These are phyloP conservation scores for Cicer arietinum DNA, from an alignment of 306 rosid genomes.

Conservation along the genomic window DNA sequence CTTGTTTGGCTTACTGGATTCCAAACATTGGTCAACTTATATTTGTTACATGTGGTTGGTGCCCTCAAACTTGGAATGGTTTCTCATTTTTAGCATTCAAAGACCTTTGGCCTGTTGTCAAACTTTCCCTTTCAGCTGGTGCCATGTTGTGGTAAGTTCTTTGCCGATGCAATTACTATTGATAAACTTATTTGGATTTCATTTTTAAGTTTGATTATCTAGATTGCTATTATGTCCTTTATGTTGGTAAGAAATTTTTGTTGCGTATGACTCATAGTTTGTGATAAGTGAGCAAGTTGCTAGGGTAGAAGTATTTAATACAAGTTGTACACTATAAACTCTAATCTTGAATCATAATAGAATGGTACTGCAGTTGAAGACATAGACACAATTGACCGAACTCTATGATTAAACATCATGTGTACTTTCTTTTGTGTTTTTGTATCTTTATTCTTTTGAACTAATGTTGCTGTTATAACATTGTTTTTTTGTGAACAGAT, in stretches of 20 bases:
- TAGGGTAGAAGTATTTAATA: too few relatives aligned
- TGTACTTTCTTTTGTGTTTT: too few relatives aligned
- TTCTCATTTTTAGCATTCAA: conserved; percentile 56
- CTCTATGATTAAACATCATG: too few relatives aligned
- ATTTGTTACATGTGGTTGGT: conserved; percentile 61
- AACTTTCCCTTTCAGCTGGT: conserved; percentile 66
- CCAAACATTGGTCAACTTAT: conserved; percentile 58
- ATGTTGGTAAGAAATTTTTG: background rate
- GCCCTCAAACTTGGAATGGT: conserved; percentile 59
- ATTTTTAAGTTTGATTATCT: background rate
- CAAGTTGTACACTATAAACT: too few relatives aligned
- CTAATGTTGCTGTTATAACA: background rate
- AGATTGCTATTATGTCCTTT: background rate
- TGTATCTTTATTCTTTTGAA: too few relatives aligned
- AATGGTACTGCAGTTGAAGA: too few relatives aligned
- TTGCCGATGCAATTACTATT: background rate
- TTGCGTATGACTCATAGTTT: too few relatives aligned
- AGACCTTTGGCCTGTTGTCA: conserved; percentile 66
- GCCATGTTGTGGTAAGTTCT: conserved; percentile 60
- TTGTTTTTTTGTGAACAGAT: background rate
- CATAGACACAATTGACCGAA: too few relatives aligned
- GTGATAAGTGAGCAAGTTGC: too few relatives aligned
- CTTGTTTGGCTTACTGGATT: conserved; percentile 52
- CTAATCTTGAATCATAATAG: too few relatives aligned
- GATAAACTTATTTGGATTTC: conserved; percentile 4